A percentile compares a stretch with the other conserved stretches of the same genome.
phyloP scores from a whole-genome alignment of 208 protist species.

The Leishmania mexicana region DNA sequence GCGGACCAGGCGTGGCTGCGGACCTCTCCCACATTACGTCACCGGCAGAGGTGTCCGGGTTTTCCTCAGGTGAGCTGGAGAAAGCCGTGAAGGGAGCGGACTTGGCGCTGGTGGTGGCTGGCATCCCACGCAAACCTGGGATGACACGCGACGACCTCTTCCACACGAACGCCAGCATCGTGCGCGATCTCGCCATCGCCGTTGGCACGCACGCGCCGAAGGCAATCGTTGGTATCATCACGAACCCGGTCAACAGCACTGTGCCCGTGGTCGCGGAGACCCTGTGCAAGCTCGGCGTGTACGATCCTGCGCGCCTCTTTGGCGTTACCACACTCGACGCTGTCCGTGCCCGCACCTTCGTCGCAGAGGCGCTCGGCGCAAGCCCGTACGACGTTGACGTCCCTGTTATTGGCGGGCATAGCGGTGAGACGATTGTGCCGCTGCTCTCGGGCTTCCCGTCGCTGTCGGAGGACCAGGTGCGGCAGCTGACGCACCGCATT shows the following conservation, averaged over 20 bases:
- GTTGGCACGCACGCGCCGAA: constrained; percentile 88
- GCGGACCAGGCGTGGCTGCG: constrained; percentile 83
- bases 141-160: constrained; percentile 98
- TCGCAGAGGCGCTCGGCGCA: constrained; percentile 55
- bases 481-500: constrained; percentile 82
- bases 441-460: constrained; percentile 78
- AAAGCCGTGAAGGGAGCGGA: constrained; percentile 78
- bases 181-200: constrained; percentile 82
- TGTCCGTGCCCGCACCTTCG: constrained; percentile 78
- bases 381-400: constrained; percentile 71
- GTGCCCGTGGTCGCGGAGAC: constrained; percentile 94
- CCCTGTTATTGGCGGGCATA: constrained; percentile 95
- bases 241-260: constrained; percentile 96
- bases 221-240: constrained; percentile 91
- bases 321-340: constrained; percentile 94
- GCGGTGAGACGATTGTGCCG: constrained; percentile 94
- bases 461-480: constrained; percentile 66
- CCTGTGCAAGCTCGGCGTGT: constrained; percentile 85
- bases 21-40: constrained; percentile 91
- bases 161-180: constrained; percentile 94
- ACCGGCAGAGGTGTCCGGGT: constrained; percentile 75
- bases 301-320: constrained; percentile 85
- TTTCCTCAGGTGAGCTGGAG: constrained; percentile 61
- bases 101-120: constrained; percentile 94
- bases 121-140: constrained; percentile 95